phyloP scores from a whole-genome alignment of 2,329 filamentous ascomycete species.

The Venturia nashicola region DNA sequence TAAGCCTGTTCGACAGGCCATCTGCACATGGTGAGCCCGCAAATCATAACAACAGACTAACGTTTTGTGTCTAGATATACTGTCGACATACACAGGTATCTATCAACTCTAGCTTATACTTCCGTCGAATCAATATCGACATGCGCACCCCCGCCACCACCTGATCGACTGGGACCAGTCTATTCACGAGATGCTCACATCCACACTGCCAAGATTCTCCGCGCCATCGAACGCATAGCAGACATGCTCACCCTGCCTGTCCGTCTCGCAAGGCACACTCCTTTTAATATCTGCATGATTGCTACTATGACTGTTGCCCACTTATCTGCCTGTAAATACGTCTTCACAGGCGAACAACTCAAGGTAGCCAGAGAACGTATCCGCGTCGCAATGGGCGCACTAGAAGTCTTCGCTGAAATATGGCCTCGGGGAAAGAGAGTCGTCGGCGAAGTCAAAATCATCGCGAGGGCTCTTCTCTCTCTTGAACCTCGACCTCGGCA shows the following conservation, averaged over 20 bases:
- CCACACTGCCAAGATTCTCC: constrained; percentile 70
- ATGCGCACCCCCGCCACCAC: constrained; percentile 45
- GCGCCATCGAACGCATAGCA: constrained; percentile 66
- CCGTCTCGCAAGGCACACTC: constrained; percentile 59
- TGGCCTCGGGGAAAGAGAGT: constrained; percentile 63
- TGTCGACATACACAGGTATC: constrained; percentile 31
- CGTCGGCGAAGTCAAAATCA: constrained; percentile 59
- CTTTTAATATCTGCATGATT: constrained; percentile 73
- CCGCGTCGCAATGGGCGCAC: constrained; percentile 65
- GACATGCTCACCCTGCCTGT: constrained; percentile 63
- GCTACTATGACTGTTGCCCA: constrained; percentile 72
- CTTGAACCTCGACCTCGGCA: neutral
- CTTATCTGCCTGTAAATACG: constrained; percentile 60
- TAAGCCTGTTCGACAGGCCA: constrained; percentile 12
- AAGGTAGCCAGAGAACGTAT: constrained; percentile 58
- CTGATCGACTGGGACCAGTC: constrained; percentile 16
- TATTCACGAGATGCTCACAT: constrained; percentile 38
- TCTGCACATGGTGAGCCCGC: neutral
- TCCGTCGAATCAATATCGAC: constrained; percentile 37
- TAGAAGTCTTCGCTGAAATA: constrained; percentile 53
- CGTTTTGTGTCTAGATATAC: constrained; percentile 11
- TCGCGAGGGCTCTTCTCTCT: constrained; percentile 37
- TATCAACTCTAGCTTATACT: constrained; percentile 25
- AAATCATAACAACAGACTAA: neutral
- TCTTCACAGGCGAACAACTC: constrained; percentile 39